Conservation (phyloP, 163 green algal genomes). For the Prototheca wickerhamii region DNA sequence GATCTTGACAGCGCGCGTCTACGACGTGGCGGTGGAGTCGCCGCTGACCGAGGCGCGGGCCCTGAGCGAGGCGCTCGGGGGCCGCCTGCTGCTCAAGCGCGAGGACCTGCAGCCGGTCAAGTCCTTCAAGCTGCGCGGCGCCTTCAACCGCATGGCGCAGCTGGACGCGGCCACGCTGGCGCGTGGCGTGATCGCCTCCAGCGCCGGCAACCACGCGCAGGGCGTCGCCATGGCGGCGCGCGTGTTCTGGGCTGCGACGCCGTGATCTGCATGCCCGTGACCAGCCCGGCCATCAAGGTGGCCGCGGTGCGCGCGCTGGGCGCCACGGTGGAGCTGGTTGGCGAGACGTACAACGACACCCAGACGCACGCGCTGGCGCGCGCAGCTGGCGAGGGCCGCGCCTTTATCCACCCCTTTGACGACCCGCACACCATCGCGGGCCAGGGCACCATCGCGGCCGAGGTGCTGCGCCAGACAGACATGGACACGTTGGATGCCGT, state of each 20-base stretch:
- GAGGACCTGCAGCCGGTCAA: slow-evolving; percentile 92
- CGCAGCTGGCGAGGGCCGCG: slow-evolving; percentile 45
- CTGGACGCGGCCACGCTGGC: slow-evolving; percentile 61
- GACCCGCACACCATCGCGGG: slow-evolving; percentile 90
- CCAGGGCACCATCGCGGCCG: slow-evolving; percentile 87
- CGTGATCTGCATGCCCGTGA: slow-evolving; percentile 92
- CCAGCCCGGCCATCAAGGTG: slow-evolving; percentile 88
- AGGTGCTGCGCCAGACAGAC: slow-evolving; percentile 75
- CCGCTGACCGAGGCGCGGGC: slow-evolving; percentile 67
- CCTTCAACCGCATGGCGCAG: slow-evolving; percentile 96
- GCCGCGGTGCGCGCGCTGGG: slow-evolving; percentile 66
- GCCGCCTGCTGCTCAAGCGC: slow-evolving; percentile 82
- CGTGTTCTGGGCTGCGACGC: slow-evolving; percentile 65
- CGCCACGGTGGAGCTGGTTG: slow-evolving; percentile 77
- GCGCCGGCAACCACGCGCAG: slow-evolving; percentile 96
- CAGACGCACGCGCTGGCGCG: slow-evolving; percentile 41
- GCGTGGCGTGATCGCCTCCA: slow-evolving; percentile 85
- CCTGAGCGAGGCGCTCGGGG: slow-evolving; percentile 68
- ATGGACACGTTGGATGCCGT: slow-evolving; percentile 62
- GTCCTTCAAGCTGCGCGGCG: slow-evolving; percentile 95
- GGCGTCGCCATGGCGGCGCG: slow-evolving; percentile 86
- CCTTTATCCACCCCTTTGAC: slow-evolving; percentile 87
- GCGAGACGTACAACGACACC: slow-evolving; percentile 83
- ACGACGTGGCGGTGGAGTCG: slow-evolving; percentile 85
- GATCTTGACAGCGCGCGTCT: slow-evolving; percentile 82